A percentile compares a stretch with the other conserved stretches of the same genome.
These are phyloP conservation scores for Cynanchum wilfordii DNA, from an alignment of 257 asterid species.

Conservation along the genomic window DNA sequence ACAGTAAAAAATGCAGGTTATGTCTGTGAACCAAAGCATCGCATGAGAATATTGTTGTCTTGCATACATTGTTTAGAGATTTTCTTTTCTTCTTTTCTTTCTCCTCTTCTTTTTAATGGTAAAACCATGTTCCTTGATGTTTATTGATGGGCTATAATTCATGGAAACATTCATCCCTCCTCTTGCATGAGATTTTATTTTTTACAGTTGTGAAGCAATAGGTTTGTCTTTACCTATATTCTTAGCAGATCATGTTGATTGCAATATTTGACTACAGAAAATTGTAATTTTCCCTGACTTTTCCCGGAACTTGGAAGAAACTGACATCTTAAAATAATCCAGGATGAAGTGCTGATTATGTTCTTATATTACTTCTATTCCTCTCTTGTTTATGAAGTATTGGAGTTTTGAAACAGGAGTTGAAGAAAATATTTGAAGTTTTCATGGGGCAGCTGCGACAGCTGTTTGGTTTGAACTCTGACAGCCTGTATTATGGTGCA, in stretches of 20 bases:
- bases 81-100: not conserved
- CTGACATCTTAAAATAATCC: not conserved
- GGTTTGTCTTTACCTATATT: not conserved
- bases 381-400: not conserved
- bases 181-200: not conserved
- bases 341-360: not conserved
- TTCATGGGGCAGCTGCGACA: constrained; percentile 87
- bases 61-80: not conserved
- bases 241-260: not conserved
- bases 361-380: not conserved
- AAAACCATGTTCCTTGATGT: not conserved
- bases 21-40: not conserved
- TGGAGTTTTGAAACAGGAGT: constrained; percentile 52
- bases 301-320: not conserved
- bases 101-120: not conserved
- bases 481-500: constrained; percentile 46
- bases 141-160: not conserved
- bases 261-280: not conserved
- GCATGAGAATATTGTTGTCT: constrained; percentile 1
- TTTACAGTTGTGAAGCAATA: not conserved
- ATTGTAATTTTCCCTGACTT: not conserved
- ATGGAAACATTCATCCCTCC: not conserved
- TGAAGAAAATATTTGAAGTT: constrained; percentile 59
- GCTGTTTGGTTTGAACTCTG: constrained; percentile 83
- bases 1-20: not conserved